These are phyloP conservation scores for Quercus agrifolia DNA, from an alignment of 306 rosid species.

Conservation along the genomic window DNA sequence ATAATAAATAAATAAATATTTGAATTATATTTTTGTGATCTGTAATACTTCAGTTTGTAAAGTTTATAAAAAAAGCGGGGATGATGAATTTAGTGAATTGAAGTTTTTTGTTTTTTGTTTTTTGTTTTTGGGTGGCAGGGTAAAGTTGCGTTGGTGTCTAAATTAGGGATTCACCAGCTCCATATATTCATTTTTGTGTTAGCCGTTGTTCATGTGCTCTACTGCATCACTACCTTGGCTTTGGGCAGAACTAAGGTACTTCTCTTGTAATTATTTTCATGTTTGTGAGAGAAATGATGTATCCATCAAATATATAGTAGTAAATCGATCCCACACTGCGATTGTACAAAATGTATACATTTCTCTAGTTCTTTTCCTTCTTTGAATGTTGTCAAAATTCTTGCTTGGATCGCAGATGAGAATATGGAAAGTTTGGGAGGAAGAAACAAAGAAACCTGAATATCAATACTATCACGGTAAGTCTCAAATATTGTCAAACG, in stretches of 20 bases:
- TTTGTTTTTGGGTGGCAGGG: conserved; percentile 25
- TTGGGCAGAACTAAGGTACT: conserved; percentile 71
- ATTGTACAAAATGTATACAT: too few species aligned
- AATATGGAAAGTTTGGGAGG: conserved; percentile 74
- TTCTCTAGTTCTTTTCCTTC: not conserved
- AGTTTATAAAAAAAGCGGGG: too few species aligned
- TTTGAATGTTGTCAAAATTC: not conserved
- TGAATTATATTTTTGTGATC: too few species aligned
- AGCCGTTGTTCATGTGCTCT: conserved; percentile 61
- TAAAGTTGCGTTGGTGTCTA: conserved; percentile 65
- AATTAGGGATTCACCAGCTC: conserved; percentile 85
- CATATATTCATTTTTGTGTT: conserved; percentile 76
- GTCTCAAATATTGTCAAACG: not conserved
- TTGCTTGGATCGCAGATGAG: conserved; percentile 58
- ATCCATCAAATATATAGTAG: too few species aligned
- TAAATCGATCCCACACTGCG: too few species aligned
- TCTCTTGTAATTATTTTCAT: not conserved
- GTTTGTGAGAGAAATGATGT: too few species aligned
- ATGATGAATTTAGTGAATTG: not conserved
- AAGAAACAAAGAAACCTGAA: conserved; percentile 55
- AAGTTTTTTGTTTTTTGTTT: not conserved
- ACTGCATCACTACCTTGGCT: conserved; percentile 55
- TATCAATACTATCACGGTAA: conserved; percentile 42
- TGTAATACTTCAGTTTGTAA: too few species aligned
- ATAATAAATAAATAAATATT: too few species aligned